Evolutionary conservation across 164 flowering plant genomes (phyloP).

Genomic region (Akebia trifoliata): DNA sequence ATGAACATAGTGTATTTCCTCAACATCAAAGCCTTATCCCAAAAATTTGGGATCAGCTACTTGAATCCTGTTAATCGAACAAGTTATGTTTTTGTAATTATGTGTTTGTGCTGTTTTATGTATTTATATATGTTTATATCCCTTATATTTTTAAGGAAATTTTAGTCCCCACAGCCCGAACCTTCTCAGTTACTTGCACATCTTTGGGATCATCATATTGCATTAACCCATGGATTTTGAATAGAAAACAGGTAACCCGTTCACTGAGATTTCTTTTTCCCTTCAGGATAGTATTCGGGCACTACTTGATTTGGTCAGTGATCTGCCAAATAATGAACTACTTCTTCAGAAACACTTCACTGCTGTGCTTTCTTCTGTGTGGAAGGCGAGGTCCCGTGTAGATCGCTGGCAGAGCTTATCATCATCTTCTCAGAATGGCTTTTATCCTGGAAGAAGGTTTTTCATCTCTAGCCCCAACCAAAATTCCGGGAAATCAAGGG

Average conservation of each 20-base stretch:
- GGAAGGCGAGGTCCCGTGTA: slow-evolving; percentile 43
- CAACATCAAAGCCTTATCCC: too few species aligned
- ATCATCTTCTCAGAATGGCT: slow-evolving; percentile 29
- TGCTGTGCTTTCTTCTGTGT: slow-evolving; percentile 73
- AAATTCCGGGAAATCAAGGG: slow-evolving; percentile 22
- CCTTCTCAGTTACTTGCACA: too few species aligned
- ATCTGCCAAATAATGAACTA: slow-evolving; percentile 64
- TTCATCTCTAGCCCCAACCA: slow-evolving; percentile 21
- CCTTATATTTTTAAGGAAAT: too few species aligned
- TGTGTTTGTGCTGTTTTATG: too few species aligned
- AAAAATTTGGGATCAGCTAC: too few species aligned
- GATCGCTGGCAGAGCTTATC: slow-evolving; percentile 22
- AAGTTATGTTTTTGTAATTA: too few species aligned
- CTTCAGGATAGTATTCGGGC: slow-evolving; percentile 62
- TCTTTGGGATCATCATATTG: too few species aligned
- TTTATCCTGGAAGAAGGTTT: slow-evolving; percentile 26
- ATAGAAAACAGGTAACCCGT: background rate
- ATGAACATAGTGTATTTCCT: too few species aligned
- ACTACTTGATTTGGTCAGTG: slow-evolving; percentile 60
- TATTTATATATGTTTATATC: too few species aligned
- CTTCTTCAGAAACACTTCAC: slow-evolving; percentile 89
- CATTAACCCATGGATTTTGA: background rate
- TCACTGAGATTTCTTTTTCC: background rate
- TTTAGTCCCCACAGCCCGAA: too few species aligned
- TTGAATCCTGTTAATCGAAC: too few species aligned